Evolutionary conservation across 805 yeast species (phyloP), one percentile per base, ranked within the genome.

Genomic region (Ogataea paradorogensis): DNA sequence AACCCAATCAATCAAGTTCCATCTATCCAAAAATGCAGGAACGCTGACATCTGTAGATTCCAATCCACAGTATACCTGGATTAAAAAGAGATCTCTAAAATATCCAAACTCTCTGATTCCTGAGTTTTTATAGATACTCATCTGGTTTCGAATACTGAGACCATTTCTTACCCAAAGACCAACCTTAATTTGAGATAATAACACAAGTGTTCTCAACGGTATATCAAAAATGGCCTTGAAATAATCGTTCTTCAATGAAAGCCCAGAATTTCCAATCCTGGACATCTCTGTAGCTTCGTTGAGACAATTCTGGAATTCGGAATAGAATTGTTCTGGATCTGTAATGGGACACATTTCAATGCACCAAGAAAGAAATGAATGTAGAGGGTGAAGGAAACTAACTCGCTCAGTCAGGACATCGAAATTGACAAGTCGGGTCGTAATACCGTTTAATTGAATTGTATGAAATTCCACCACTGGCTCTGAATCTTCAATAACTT

Each of bases 121-220:
- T 9, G 89, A 74, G 43, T 78, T 82, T 27, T 84, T 74, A 58
- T 91, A 91, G 41, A 89, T 79, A 50, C 80, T 83, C 47, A 84
- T 71, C 56, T 91, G 98, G 18, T 81, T 79, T 28, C 84, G 71
- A 5, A 88, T 80, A 28, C 90, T 82, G 43, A 78, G 74, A 0
- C 99, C 99, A 61, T 91, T 91, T 53, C 98, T 74, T 0, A 91
- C 96, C 98, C 98, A 91, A 41, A 84, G 74, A 0, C 96, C 96
- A 0, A 84, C 80, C 45, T 86, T 82, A 7, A 91, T 84, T 53
- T 93, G 97, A 0, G 96, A 78, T 48, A 87, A 62, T 7, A 86
- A 61, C 0, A 86, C 96, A 21, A 88, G 56, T 0, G 90, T 82
- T 42, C 95, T 70, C 15, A 93, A 59, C 0, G 96, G 84, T 47